These are phyloP conservation scores for Phaeosphaeria sp. DNA, from an alignment of 2,329 filamentous ascomycete species.

Conservation along the genomic window DNA sequence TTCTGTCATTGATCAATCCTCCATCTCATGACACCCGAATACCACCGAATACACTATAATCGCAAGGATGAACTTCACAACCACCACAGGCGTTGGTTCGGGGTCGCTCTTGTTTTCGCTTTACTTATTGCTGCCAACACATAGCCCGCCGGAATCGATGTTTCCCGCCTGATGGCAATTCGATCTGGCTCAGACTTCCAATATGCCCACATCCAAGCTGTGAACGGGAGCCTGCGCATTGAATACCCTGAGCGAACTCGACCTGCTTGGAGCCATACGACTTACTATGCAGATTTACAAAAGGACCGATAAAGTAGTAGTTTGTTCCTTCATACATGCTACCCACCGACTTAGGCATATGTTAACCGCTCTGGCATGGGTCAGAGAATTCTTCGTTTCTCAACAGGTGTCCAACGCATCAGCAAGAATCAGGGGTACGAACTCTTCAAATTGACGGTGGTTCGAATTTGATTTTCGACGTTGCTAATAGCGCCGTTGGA, in stretches of 20 bases:
- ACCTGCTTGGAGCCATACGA: background rate
- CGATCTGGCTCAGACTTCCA: conserved; percentile 58
- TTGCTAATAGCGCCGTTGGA: conserved; percentile 26
- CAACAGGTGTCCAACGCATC: conserved; percentile 51
- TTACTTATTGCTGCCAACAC: conserved; percentile 7
- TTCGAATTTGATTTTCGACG: conserved; percentile 55
- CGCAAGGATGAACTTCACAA: background rate
- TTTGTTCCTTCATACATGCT: conserved; percentile 52
- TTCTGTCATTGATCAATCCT: too few species aligned
- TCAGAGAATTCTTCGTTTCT: conserved; percentile 61
- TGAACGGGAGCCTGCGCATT: conserved; percentile 53
- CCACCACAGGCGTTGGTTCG: background rate
- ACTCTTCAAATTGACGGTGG: conserved; percentile 56
- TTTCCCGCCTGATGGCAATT: conserved; percentile 59
- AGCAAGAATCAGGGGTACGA: conserved; percentile 22
- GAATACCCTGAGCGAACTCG: conserved; percentile 45
- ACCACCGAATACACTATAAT: too few species aligned
- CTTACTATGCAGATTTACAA: background rate
- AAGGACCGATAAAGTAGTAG: background rate
- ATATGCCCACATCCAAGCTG: conserved; percentile 54
- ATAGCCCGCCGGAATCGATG: conserved; percentile 18
- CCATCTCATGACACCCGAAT: too few species aligned
- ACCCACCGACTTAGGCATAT: conserved; percentile 56
- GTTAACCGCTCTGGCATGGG: conserved; percentile 66
- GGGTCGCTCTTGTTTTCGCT: background rate